Evolutionary conservation across 2,329 filamentous ascomycete species (phyloP).

Genomic region (Aspergillus felis): DNA sequence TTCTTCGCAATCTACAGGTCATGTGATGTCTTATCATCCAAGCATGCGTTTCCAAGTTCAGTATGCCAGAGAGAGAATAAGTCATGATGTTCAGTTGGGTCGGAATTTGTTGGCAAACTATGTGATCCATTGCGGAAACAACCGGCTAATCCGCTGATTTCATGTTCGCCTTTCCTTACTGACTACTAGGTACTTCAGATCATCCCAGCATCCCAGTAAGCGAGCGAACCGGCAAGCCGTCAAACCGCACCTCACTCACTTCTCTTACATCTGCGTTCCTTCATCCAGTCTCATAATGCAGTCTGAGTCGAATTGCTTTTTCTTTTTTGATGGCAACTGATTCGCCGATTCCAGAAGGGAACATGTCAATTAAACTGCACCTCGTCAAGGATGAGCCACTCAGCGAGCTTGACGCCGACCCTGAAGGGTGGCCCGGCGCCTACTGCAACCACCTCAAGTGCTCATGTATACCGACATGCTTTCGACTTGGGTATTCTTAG

Average conservation of each 20-base stretch:
- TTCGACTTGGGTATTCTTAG: constrained; percentile 19
- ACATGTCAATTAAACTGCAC: not conserved
- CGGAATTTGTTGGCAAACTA: not conserved
- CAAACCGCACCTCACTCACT: not conserved
- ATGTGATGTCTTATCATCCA: not conserved
- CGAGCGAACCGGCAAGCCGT: not conserved
- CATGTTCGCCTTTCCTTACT: not conserved
- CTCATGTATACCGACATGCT: constrained; percentile 7
- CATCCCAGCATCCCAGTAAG: not conserved
- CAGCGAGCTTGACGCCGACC: constrained; percentile 21
- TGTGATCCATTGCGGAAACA: not conserved
- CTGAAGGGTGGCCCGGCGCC: constrained; percentile 18
- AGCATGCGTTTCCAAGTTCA: not conserved
- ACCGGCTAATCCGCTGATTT: not conserved
- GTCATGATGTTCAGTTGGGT: not conserved
- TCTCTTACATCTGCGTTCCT: not conserved
- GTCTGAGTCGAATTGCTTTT: not conserved
- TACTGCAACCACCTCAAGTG: constrained; percentile 20
- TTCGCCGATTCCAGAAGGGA: constrained; percentile 9
- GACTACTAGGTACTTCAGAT: not conserved
- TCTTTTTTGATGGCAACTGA: not conserved
- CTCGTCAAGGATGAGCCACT: constrained; percentile 14
- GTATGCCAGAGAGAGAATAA: not conserved
- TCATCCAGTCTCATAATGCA: constrained; percentile 5
- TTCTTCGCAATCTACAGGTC: not conserved